Evolutionary conservation across 2,329 filamentous ascomycete species (phyloP), one percentile per base, ranked within the genome.

Genomic region (Sporothrix pallida): DNA sequence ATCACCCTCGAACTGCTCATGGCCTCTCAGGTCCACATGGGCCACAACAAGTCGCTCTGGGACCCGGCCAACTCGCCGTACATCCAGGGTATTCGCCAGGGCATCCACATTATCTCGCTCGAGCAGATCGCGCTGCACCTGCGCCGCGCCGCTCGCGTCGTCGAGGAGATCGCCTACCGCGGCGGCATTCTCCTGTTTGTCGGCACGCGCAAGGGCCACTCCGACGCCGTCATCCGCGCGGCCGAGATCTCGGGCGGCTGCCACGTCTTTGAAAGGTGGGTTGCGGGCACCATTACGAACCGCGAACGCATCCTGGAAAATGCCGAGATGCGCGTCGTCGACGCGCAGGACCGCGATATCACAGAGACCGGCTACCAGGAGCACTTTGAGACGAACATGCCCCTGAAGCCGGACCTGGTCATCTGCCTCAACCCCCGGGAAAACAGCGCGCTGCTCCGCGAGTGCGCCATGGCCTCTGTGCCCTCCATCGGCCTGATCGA

Each of bases 401-500:
- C 92, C 6, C 81, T 98, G 62, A 88, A 92, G 78, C 96, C 96
- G 0, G 96, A 99, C 81, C 84, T 99, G 74, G 95, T 99, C 0
- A 90, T 99, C 13, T 96, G 93, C 80, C 81, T 99, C 78, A 99
- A 98, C 81, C 95, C 95, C 12, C 80, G 95, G 73, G 96, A 99
- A 86, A 98, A 99, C 82, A 93, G 93, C 79, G 90, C 94, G 7
- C 81, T 98, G 81, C 85, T 99, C 79, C 94, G 96, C 82, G 96
- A 99, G 85, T 98, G 96, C 81, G 93, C 92, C 0, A 81, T 94
- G 74, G 92, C 93, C 80, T 93, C 92, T 79, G 93, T 99, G 73
- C 96, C 96, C 0, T 98, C 96, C 0, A 96, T 99, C 79, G 96
- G 95, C 65, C 87, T 99, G 74, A 92, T 98, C 77, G 96, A 99